A percentile compares a stretch with the other conserved stretches of the same genome.
These are phyloP conservation scores for Fusarium multiceps DNA, from an alignment of 2,329 filamentous ascomycete species.

Conservation along the genomic window DNA sequence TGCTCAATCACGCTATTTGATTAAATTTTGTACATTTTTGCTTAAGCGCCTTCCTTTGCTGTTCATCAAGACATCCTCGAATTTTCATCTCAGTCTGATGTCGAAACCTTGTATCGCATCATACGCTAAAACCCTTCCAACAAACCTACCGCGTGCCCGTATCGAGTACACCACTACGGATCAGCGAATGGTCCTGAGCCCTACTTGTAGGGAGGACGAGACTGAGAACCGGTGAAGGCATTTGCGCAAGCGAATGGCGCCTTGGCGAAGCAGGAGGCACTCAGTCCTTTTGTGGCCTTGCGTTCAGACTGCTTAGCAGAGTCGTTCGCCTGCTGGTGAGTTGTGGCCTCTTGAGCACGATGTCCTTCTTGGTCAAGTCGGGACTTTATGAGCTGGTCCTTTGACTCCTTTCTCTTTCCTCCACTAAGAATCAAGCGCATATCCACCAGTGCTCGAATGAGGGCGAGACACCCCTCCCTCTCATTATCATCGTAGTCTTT, in stretches of 20 bases:
- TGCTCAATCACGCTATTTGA: constrained; percentile 12
- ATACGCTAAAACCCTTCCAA: neutral
- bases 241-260: constrained; percentile 2
- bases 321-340: neutral
- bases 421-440: neutral
- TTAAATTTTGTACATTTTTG: constrained; percentile 14
- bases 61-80: constrained; percentile 1
- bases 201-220: neutral
- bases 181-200: neutral
- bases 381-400: neutral
- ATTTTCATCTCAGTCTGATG: neutral
- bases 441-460: constrained; percentile 37
- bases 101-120: neutral
- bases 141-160: neutral
- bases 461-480: constrained; percentile 32
- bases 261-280: constrained; percentile 33
- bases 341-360: no score
- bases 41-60: neutral
- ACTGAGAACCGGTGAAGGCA: constrained; percentile 26
- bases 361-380: neutral
- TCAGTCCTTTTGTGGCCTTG: constrained; percentile 23
- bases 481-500: constrained; percentile 38
- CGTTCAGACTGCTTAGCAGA: neutral
- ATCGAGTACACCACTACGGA: neutral
- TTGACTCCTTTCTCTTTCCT: neutral